A percentile compares a stretch with the other conserved stretches of the same genome.
phyloP scores from a whole-genome alignment of 148 eudicot species.

The Cornus controversa region DNA sequence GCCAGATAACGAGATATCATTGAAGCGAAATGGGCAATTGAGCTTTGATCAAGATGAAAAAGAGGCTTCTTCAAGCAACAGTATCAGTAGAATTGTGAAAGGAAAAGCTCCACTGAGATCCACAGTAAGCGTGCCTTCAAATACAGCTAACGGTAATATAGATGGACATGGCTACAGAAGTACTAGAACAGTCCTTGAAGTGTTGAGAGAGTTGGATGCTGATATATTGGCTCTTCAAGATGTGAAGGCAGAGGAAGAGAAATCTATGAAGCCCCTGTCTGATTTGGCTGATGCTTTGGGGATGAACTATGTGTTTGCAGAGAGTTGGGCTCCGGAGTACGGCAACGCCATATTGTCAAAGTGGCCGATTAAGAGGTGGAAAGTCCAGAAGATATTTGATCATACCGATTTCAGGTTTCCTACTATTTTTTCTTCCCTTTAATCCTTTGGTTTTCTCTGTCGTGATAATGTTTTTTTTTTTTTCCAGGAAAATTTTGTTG shows the following conservation, averaged over 20 bases:
- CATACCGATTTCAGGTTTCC: slow-evolving; percentile 91
- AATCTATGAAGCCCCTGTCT: slow-evolving; percentile 74
- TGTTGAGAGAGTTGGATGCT: slow-evolving; percentile 75
- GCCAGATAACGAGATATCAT: slow-evolving; percentile 67
- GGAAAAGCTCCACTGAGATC: slow-evolving; percentile 45
- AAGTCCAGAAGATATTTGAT: slow-evolving; percentile 77
- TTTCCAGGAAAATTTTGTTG: too few relatives aligned
- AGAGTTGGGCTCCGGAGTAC: slow-evolving; percentile 98
- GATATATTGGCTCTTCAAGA: slow-evolving; percentile 87
- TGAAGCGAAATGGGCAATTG: slow-evolving; percentile 38
- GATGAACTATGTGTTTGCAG: slow-evolving; percentile 90
- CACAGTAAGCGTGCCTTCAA: slow-evolving; percentile 19
- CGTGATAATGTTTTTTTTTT: not conserved
- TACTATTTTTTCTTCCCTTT: not conserved
- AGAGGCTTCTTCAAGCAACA: slow-evolving; percentile 12
- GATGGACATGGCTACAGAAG: slow-evolving; percentile 21
- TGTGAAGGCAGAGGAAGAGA: slow-evolving; percentile 92
- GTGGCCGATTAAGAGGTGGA: slow-evolving; percentile 84
- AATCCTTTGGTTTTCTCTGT: not conserved
- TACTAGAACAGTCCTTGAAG: slow-evolving; percentile 57
- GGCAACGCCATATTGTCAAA: slow-evolving; percentile 86
- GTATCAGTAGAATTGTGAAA: slow-evolving; percentile 21
- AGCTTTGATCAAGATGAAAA: slow-evolving; percentile 26
- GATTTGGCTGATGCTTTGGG: slow-evolving; percentile 80
- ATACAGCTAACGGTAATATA: not conserved